phyloP scores from a whole-genome alignment of 2,329 filamentous ascomycete species.

The Botrytis aclada region DNA sequence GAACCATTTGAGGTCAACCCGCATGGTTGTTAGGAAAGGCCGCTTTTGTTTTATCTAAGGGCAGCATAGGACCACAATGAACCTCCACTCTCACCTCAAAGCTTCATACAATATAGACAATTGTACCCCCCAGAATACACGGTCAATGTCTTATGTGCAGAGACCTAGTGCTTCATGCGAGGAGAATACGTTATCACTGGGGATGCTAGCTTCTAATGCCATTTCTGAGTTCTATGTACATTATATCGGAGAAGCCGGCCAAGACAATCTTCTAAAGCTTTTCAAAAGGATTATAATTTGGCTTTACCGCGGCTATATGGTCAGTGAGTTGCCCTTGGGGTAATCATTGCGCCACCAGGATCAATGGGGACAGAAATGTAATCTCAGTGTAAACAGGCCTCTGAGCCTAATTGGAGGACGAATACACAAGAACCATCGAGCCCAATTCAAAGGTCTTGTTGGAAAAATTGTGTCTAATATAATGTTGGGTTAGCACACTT shows the following conservation, averaged over 20 bases:
- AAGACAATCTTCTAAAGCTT: background rate
- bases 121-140: background rate
- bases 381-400: no score
- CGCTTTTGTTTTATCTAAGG: background rate
- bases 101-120: background rate
- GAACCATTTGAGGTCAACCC: background rate
- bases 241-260: background rate
- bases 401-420: background rate
- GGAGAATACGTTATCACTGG: no score
- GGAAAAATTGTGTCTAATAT: background rate
- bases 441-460: background rate
- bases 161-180: background rate
- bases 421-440: background rate
- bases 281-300: background rate
- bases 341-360: background rate
- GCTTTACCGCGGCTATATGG: background rate
- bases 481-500: background rate
- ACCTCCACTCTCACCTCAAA: background rate
- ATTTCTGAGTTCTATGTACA: background rate
- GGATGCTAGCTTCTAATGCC: background rate
- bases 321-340: background rate
- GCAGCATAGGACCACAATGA: background rate
- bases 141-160: background rate
- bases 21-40: background rate
- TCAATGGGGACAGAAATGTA: background rate